These are phyloP conservation scores for Rubia tinctorum DNA, from an alignment of 305 asterid species.

Conservation along the genomic window DNA sequence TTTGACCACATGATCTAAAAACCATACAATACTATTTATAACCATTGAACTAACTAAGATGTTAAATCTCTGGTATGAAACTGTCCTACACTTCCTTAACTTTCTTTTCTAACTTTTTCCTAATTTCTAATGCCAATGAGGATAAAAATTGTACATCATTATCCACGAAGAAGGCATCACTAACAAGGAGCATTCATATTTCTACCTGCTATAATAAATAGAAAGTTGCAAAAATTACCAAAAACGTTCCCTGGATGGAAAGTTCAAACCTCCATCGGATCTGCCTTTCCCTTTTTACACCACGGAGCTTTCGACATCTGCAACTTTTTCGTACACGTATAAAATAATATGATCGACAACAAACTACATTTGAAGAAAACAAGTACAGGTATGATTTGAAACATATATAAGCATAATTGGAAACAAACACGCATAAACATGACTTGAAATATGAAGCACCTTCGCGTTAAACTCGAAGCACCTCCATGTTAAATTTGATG, in stretches of 20 bases:
- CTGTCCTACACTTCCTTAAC: not conserved
- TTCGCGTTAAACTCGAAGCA: too few species aligned
- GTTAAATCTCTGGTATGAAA: not conserved
- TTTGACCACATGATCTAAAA: not conserved
- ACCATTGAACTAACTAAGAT: not conserved
- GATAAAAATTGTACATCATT: not conserved
- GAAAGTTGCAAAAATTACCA: not conserved
- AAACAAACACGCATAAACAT: too few species aligned
- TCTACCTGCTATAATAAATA: not conserved
- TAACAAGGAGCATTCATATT: not conserved
- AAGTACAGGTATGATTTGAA: too few species aligned
- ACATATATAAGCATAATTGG: too few species aligned
- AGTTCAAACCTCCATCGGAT: not conserved
- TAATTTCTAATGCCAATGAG: not conserved
- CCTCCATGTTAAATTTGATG: too few species aligned
- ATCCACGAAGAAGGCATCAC: not conserved
- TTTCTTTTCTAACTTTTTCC: not conserved
- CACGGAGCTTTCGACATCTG: too few species aligned
- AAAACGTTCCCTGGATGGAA: not conserved
- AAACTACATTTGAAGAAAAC: too few species aligned
- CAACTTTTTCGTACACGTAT: too few species aligned
- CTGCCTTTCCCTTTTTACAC: too few species aligned
- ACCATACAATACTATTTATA: conserved; percentile 2
- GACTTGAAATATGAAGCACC: too few species aligned
- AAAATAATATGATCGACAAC: too few species aligned